Evolutionary conservation across 805 yeast genomes (phyloP).

Genomic region (Suhomyces faveliae): DNA sequence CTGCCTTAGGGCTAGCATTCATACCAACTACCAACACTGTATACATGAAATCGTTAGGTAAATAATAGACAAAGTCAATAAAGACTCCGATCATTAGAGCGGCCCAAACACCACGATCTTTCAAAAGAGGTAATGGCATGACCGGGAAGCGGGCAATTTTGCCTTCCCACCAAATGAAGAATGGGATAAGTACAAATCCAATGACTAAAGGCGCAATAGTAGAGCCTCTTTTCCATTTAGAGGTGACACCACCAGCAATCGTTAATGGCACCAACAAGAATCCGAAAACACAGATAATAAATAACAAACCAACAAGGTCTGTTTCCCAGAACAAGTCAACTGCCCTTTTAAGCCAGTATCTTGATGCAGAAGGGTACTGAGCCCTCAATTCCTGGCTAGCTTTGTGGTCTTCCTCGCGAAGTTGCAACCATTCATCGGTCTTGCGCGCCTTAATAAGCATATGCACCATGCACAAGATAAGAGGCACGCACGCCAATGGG

Average conservation of each 20-base stretch:
- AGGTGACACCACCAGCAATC: conserved; percentile 61
- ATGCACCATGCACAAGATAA: conserved; percentile 51
- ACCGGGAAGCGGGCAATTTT: conserved; percentile 60
- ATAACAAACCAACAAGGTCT: conserved; percentile 61
- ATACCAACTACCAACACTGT: conserved; percentile 65
- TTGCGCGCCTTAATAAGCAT: conserved; percentile 55
- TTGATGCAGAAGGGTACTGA: neutral
- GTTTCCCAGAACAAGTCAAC: conserved; percentile 56
- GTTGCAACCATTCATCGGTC: conserved; percentile 48
- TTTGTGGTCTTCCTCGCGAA: conserved; percentile 35
- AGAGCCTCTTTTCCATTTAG: conserved; percentile 58
- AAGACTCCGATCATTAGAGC: conserved; percentile 58
- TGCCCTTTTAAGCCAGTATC: conserved; percentile 16
- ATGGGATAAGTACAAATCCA: conserved; percentile 60
- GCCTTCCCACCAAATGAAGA: conserved; percentile 60
- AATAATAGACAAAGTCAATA: conserved; percentile 60
- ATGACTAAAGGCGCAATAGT: conserved; percentile 69
- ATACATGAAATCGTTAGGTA: conserved; percentile 70
- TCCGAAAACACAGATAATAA: conserved; percentile 57
- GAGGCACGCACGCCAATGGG: conserved; percentile 65
- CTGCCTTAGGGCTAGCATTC: conserved; percentile 56
- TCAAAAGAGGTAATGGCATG: conserved; percentile 55
- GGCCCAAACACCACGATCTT: conserved; percentile 72
- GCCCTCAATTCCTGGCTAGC: neutral
- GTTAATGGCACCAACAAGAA: conserved; percentile 72